These are phyloP conservation scores for Wallacemonas collosoma DNA, from an alignment of 208 protist genomes.

Conservation along the genomic window DNA sequence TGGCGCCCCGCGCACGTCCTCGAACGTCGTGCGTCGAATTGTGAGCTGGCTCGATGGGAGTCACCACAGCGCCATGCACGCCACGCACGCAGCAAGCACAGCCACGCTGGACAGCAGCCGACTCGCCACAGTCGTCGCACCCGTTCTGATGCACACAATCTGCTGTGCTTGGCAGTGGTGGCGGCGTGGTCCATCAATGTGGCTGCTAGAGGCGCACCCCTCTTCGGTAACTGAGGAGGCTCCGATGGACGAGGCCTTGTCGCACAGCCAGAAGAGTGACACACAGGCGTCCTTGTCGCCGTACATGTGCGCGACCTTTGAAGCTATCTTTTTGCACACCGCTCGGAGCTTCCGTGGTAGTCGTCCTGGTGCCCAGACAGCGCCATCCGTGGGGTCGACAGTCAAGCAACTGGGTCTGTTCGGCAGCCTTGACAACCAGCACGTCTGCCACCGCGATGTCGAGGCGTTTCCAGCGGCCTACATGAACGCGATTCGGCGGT, in stretches of 20 bases:
- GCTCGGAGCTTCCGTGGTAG: background rate
- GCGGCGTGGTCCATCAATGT: background rate
- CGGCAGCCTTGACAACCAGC: background rate
- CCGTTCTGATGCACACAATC: constrained; percentile 12
- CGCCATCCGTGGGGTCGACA: too few species aligned
- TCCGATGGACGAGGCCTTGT: constrained; percentile 5
- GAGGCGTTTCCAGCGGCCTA: constrained; percentile 13
- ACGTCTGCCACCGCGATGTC: background rate
- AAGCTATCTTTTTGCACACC: constrained; percentile 6
- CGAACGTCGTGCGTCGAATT: constrained; percentile 40
- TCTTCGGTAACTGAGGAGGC: background rate
- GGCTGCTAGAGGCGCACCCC: background rate
- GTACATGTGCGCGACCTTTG: constrained; percentile 11
- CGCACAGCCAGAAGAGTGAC: background rate
- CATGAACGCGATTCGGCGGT: constrained; percentile 6
- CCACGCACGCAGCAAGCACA: background rate
- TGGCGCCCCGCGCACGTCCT: constrained; percentile 34
- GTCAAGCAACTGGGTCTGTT: background rate
- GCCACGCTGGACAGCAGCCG: background rate
- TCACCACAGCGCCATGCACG: background rate
- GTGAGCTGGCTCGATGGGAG: constrained; percentile 32
- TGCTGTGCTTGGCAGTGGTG: constrained; percentile 15
- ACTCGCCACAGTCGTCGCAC: background rate
- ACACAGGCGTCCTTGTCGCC: background rate
- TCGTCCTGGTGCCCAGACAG: background rate